Conservation (phyloP, 1,284 basidiomycete species). For the Coniferiporia weirii region DNA sequence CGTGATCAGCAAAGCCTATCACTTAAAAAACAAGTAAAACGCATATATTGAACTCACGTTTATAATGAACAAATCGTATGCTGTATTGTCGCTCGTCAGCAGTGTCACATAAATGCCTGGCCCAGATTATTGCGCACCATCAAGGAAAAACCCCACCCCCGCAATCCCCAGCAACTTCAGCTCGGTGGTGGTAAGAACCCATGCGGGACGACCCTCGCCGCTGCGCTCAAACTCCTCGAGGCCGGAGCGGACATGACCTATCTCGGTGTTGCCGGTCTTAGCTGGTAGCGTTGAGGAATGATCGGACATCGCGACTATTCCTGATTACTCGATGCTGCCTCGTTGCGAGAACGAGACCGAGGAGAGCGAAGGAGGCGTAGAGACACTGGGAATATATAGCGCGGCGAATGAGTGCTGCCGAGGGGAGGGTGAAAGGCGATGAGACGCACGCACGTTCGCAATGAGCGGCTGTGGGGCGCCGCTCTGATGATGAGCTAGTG, state of each 20-base stretch:
- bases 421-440: background rate
- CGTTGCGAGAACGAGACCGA: background rate
- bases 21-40: slow-evolving; percentile 4
- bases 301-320: background rate
- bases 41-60: slow-evolving; percentile 42
- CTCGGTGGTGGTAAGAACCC: slow-evolving; percentile 42
- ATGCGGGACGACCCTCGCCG: slow-evolving; percentile 38
- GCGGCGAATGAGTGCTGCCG: background rate
- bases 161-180: slow-evolving; percentile 56
- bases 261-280: background rate
- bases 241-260: slow-evolving; percentile 16
- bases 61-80: slow-evolving; percentile 76
- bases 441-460: background rate
- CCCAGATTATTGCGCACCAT: slow-evolving; percentile 39
- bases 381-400: background rate
- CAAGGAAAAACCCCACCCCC: slow-evolving; percentile 67
- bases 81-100: slow-evolving; percentile 28
- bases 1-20: background rate
- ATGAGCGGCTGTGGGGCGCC: background rate
- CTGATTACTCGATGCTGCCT: background rate
- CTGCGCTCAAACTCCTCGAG: slow-evolving; percentile 45
- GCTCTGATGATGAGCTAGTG: background rate
- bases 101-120: background rate
- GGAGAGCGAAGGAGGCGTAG: background rate
- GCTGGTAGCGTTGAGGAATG: background rate